phyloP scores from a whole-genome alignment of 2,329 filamentous ascomycete species.

The Cytospora piceae region DNA sequence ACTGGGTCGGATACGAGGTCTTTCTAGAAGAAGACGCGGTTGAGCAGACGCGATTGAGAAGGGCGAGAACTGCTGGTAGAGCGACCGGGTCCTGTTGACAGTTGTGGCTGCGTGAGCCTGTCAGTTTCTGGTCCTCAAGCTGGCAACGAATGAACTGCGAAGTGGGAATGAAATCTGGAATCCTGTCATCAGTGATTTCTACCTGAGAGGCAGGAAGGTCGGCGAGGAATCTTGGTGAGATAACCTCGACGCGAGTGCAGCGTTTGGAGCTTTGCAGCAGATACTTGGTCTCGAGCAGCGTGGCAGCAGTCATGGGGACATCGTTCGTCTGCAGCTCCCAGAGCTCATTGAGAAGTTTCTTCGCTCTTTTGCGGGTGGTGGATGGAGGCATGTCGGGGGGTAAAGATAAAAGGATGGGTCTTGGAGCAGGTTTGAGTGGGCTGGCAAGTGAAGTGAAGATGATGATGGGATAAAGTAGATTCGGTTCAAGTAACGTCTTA shows the following conservation, averaged over 20 bases:
- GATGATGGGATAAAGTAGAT: background rate
- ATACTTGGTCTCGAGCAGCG: constrained; percentile 36
- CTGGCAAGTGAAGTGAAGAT: background rate
- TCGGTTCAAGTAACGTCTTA: background rate
- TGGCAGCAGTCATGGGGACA: constrained; percentile 33
- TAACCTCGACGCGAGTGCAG: constrained; percentile 26
- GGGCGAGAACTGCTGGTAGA: constrained; percentile 41
- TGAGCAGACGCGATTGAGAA: constrained; percentile 37
- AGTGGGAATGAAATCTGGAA: constrained; percentile 42
- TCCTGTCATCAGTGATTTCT: constrained; percentile 19
- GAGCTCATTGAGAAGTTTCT: constrained; percentile 32
- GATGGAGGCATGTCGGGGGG: constrained; percentile 23
- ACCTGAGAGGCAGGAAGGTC: constrained; percentile 16
- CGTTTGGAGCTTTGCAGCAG: constrained; percentile 30
- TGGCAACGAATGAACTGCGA: constrained; percentile 39
- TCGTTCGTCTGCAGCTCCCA: constrained; percentile 35
- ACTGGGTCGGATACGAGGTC: constrained; percentile 43
- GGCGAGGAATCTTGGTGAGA: constrained; percentile 17
- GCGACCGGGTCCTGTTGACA: constrained; percentile 32
- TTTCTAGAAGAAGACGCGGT: constrained; percentile 31
- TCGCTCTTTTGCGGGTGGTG: constrained; percentile 24
- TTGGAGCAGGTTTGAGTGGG: background rate
- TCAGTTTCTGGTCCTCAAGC: constrained; percentile 44
- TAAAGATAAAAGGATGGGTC: background rate
- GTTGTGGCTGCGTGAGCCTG: constrained; percentile 38